Evolutionary conservation across 331 rosid species (phyloP).

Genomic region (Dryas integrifolia): DNA sequence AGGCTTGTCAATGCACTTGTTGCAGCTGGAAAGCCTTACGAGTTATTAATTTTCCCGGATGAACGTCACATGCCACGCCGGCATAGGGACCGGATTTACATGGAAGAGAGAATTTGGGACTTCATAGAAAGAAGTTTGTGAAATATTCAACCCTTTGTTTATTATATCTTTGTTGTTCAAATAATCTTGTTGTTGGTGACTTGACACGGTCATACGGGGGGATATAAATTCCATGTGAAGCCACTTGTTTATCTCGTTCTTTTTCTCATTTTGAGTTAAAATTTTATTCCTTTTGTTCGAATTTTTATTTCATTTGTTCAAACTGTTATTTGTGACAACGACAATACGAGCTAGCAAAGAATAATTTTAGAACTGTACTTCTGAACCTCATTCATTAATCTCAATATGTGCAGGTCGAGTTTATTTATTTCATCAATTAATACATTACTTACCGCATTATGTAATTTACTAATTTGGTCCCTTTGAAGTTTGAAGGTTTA

Average conservation of each 20-base stretch:
- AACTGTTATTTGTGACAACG: neutral
- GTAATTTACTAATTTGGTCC: too few relatives aligned
- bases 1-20: conserved; percentile 85
- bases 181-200: neutral
- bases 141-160: conserved; percentile 18
- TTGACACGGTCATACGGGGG: neutral
- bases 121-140: conserved; percentile 71
- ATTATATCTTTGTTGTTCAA: conserved; percentile 10
- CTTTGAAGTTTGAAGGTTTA: too few relatives aligned
- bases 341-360: neutral
- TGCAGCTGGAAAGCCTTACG: conserved; percentile 76
- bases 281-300: neutral
- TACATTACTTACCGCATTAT: too few relatives aligned
- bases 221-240: neutral
- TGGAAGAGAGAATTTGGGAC: conserved; percentile 97
- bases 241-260: neutral
- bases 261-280: neutral
- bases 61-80: conserved; percentile 95
- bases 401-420: too few relatives aligned
- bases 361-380: too few relatives aligned
- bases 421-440: too few relatives aligned
- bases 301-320: too few relatives aligned
- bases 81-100: conserved; percentile 69
- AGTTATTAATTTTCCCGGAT: conserved; percentile 81
- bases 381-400: too few relatives aligned